A percentile compares a stretch with the other conserved stretches of the same genome.
These are phyloP conservation scores for Lipomyces oligophaga DNA, from an alignment of 805 yeast genomes.

Conservation along the genomic window DNA sequence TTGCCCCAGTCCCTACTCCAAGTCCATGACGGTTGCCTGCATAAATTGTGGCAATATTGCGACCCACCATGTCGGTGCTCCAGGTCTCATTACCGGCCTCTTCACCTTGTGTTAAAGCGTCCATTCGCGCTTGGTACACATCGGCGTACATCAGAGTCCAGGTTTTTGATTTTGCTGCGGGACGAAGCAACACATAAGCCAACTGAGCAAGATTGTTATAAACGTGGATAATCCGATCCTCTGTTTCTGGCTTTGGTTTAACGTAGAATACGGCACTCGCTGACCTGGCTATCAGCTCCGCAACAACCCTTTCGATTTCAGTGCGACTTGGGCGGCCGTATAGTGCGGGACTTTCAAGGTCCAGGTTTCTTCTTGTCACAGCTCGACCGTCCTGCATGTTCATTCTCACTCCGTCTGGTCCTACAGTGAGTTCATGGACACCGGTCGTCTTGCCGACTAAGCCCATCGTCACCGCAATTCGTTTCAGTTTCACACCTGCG, in stretches of 20 bases:
- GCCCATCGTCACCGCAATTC: neutral
- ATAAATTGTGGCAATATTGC: constrained; percentile 26
- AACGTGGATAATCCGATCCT: constrained; percentile 16
- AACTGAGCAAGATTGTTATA: constrained; percentile 25
- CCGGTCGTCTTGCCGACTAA: neutral
- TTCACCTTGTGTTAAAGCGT: no score
- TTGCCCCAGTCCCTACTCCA: constrained; percentile 25
- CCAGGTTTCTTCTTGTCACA: no score
- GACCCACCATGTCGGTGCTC: no score
- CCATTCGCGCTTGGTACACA: no score
- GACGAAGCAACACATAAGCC: constrained; percentile 23
- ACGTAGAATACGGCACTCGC: constrained; percentile 19
- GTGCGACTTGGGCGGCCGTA: no score
- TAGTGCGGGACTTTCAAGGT: no score
- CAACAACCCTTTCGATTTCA: no score
- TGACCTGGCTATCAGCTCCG: no score
- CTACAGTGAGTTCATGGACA: neutral
- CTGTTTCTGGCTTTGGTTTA: constrained; percentile 23
- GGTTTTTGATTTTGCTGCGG: constrained; percentile 18
- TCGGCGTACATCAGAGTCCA: constrained; percentile 27
- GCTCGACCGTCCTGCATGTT: no score
- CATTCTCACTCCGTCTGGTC: neutral
- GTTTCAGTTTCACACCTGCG: constrained; percentile 3
- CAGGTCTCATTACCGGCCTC: no score
- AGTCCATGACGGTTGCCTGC: constrained; percentile 22